Conservation (phyloP, 495 filamentous ascomycete species). For the Podospora conica region DNA sequence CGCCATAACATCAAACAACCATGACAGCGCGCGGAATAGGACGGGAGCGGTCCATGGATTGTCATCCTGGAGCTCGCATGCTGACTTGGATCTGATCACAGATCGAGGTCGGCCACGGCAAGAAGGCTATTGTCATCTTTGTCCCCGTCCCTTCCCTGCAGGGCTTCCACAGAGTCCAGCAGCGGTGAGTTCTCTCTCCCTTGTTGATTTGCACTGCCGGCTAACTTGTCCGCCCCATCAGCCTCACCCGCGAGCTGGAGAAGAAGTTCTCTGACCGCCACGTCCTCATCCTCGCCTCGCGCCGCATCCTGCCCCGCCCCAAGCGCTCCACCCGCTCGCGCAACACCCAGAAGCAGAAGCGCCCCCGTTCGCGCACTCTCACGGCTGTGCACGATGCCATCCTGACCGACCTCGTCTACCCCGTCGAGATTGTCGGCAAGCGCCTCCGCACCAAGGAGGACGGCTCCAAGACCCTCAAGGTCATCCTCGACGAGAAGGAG, state of each 20-base stretch:
- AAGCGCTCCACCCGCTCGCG: conserved; percentile 93
- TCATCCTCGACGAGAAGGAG: conserved; percentile 99
- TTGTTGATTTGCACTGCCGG: conserved; percentile 14
- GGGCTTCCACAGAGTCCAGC: conserved; percentile 97
- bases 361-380: conserved; percentile 91
- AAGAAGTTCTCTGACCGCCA: conserved; percentile 99
- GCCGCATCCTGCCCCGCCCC: conserved; percentile 95
- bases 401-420: conserved; percentile 93
- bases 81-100: conserved; percentile 60
- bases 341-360: conserved; percentile 94
- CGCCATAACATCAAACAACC: conserved; percentile 27
- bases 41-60: conserved; percentile 60
- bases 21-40: conserved; percentile 51
- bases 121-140: conserved; percentile 99
- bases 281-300: conserved; percentile 96
- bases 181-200: conserved; percentile 63
- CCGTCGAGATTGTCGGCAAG: conserved; percentile 99
- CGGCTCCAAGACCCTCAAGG: conserved; percentile 93
- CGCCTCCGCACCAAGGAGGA: conserved; percentile 93
- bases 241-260: conserved; percentile 98
- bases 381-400: conserved; percentile 97
- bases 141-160: conserved; percentile 94
- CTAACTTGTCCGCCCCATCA: conserved; percentile 28
- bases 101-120: conserved; percentile 99
- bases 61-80: conserved; percentile 55